A percentile compares a stretch with the other conserved stretches of the same genome.
phyloP scores from a whole-genome alignment of 805 yeast genomes.

The Kuraishia borneana region DNA sequence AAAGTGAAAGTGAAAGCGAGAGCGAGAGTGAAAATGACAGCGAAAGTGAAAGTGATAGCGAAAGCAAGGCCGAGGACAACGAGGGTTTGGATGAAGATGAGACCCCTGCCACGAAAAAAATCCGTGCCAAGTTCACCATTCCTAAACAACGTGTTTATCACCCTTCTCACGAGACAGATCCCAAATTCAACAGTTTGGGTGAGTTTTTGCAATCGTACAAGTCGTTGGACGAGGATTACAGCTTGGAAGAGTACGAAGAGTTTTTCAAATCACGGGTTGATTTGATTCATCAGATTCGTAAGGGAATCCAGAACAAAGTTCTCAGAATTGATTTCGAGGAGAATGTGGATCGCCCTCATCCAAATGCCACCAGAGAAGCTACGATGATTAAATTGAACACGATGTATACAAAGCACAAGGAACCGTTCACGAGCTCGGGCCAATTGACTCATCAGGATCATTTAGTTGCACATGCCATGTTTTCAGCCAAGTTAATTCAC shows the following conservation, averaged over 20 bases:
- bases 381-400: slow-evolving; percentile 23
- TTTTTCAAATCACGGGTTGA: slow-evolving; percentile 41
- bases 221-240: slow-evolving; percentile 50
- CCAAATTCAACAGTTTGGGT: slow-evolving; percentile 29
- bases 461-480: slow-evolving; percentile 63
- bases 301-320: slow-evolving; percentile 32
- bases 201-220: slow-evolving; percentile 43
- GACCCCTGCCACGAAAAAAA: slow-evolving; percentile 9
- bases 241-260: slow-evolving; percentile 48
- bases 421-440: slow-evolving; percentile 25
- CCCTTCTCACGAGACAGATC: slow-evolving; percentile 43
- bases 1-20: slow-evolving; percentile 6
- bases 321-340: slow-evolving; percentile 32
- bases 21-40: slow-evolving; percentile 6
- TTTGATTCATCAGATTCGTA: slow-evolving; percentile 29
- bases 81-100: not conserved
- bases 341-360: slow-evolving; percentile 33
- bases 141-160: slow-evolving; percentile 44
- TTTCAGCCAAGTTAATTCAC: slow-evolving; percentile 57
- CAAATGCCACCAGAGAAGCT: slow-evolving; percentile 26
- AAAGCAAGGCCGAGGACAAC: not conserved
- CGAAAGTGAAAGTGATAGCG: slow-evolving; percentile 2
- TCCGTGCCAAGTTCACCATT: slow-evolving; percentile 21
- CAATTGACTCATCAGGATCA: slow-evolving; percentile 57
- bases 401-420: slow-evolving; percentile 18